Conservation (phyloP, 1,139 yeast genomes). For the Sugiyamaella japonica region DNA sequence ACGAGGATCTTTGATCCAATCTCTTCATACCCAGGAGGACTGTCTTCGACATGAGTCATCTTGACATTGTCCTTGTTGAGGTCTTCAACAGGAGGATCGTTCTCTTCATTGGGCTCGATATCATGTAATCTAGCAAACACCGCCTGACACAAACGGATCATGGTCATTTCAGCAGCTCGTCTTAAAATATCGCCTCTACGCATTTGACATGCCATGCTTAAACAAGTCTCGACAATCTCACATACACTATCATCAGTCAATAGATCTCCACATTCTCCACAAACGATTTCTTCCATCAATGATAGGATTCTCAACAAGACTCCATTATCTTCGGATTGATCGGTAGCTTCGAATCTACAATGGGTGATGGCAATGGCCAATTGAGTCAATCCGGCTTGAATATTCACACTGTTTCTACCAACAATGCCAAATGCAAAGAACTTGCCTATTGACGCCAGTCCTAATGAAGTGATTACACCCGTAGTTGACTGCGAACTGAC, state of each 20-base stretch:
- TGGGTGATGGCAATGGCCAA: conserved; percentile 80
- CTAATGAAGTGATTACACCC: conserved; percentile 80
- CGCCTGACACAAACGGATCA: conserved; percentile 62
- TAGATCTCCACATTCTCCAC: conserved; percentile 60
- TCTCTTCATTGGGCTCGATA: conserved; percentile 51
- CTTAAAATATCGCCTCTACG: conserved; percentile 87
- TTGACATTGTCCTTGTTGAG: conserved; percentile 18
- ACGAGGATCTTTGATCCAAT: conserved; percentile 26
- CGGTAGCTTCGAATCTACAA: conserved; percentile 94
- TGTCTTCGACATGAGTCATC: conserved; percentile 11
- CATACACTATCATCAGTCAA: conserved; percentile 81
- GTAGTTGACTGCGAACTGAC: conserved; percentile 83
- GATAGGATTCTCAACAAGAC: conserved; percentile 80
- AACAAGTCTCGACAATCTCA: conserved; percentile 88
- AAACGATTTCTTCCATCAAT: conserved; percentile 65
- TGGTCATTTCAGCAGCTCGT: conserved; percentile 85
- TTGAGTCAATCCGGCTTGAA: conserved; percentile 53
- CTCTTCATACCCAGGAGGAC: conserved; percentile 21
- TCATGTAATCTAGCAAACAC: conserved; percentile 62
- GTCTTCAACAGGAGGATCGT: conserved; percentile 30
- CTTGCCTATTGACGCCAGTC: conserved; percentile 74
- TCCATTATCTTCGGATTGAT: conserved; percentile 89
- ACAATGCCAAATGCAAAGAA: conserved; percentile 63
- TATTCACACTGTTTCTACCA: conserved; percentile 47
- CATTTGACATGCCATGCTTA: conserved; percentile 90